Evolutionary conservation across 1,284 basidiomycete species (phyloP), one percentile per base, ranked within the genome.

Genomic region (Pholiota adiposa): DNA sequence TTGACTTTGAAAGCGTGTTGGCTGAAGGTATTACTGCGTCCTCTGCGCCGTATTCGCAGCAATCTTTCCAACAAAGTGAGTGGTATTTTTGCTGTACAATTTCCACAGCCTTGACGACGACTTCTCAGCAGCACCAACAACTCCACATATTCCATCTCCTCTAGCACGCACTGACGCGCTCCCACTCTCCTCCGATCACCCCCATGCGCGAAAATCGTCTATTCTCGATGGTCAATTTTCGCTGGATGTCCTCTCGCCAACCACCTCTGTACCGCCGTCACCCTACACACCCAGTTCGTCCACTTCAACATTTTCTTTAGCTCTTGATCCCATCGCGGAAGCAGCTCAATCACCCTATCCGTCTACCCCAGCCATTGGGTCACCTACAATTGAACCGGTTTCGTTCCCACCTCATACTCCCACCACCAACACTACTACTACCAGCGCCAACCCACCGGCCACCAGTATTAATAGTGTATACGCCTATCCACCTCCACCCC

Each of bases 191-290:
- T 75, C 83, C 2, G 80, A 84, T 40, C 91, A 93, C 67, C 90
- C 91, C 0, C 90, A 93, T 64, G 90, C 88, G 0, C 84, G 91
- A 40, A 93, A 93, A 70, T 78, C 84, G 25, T 92, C 89, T 16
- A 72, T 90, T 3, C 59, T 86, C 14, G 88, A 89, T 64, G 83
- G 81, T 2, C 80, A 83, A 48, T 68, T 82, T 4, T 76, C 81
- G 38, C 64, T 82, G 12, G 75, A 75, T 27, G 61, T 74, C 3
- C 60, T 75, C 14, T 71, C 70, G 41, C 67, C 70, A 23, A 69
- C 72, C 0, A 65, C 73, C 16, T 70, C 77, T 27, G 63, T 72
- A 14, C 71, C 73, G 4, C 64, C 73, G 4, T 74, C 76, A 2
- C 73, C 78, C 1, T 77, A 77, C 66, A 79, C 79, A 2, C 77